Evolutionary conservation across 805 yeast genomes (phyloP), one percentile per base, ranked within the genome.

Genomic region (Candida endomychidarum): DNA sequence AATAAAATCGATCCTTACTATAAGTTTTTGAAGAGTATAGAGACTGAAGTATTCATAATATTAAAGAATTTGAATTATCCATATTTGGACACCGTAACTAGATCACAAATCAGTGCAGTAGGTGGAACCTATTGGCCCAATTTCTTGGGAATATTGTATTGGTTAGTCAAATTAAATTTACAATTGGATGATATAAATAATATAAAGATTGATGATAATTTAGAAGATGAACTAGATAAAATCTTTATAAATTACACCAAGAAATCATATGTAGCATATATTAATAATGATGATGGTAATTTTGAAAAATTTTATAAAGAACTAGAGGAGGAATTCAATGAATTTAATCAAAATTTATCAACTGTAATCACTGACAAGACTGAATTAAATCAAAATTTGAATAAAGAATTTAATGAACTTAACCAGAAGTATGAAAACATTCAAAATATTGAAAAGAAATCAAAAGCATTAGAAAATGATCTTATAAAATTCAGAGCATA

Each of bases 91-190:
- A 69, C 86, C 0, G 80, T 90, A 27, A 86, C 83, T 58, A 82
- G 89, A 53, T 83, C 93, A 1, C 95, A 87, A 56, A 81, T 89
- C 26, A 79, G 89, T 26, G 96, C 96, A 0, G 96, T 87, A 9
- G 96, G 96, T 5, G 95, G 96, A 2, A 80, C 83, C 35, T 81
- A 80, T 49, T 89, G 96, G 96, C 88, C 86, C 9, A 74, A 75
- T 6, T 86, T 87, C 48, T 59, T 89, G 29, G 96, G 93, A 1
- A 78, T 90, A 75, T 63, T 89, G 16, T 81, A 83, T 57, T 89
- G 96, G 96, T 57, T 89, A 32, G 79, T 83, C 4, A 78, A 78
- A 47, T 68, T 79, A 45, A 80, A 70, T 51, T 45, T 59, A 29
- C 48, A 64, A 46, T 40, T 65, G 27, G 50, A 56, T 44, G 48